These are phyloP conservation scores for Pleurotus salmoneostramineus DNA, from an alignment of 768 basidiomycete genomes.

Conservation along the genomic window DNA sequence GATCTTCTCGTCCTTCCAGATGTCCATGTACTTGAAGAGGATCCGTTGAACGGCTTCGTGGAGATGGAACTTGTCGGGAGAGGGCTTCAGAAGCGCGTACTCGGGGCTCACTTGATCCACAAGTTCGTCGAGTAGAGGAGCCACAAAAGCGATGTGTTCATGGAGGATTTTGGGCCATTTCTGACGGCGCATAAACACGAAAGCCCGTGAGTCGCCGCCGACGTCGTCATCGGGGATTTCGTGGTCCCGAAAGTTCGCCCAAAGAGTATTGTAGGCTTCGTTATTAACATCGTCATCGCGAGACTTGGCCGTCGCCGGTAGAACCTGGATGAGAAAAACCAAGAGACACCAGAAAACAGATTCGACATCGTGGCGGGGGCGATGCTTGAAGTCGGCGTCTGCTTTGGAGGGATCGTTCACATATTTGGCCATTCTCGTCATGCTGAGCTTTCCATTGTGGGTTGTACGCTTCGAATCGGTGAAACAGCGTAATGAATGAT, in stretches of 20 bases:
- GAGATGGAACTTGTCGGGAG: neutral
- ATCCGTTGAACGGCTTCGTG: slow-evolving; percentile 6
- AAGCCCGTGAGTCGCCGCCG: neutral
- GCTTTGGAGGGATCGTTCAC: neutral
- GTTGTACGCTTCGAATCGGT: neutral
- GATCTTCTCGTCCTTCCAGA: neutral
- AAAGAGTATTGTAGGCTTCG: neutral
- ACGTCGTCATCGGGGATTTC: neutral
- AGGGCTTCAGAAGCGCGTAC: neutral
- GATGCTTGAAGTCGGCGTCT: neutral
- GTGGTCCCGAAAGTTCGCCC: slow-evolving; percentile 5
- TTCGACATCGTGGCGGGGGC: slow-evolving; percentile 6
- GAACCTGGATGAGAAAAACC: neutral
- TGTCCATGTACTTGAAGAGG: neutral
- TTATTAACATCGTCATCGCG: slow-evolving; percentile 1
- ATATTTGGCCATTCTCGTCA: neutral
- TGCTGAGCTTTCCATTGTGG: neutral
- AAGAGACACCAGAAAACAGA: slow-evolving; percentile 6
- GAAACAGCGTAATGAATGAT: neutral
- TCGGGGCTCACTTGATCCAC: neutral
- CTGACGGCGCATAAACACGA: neutral
- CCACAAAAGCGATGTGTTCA: neutral
- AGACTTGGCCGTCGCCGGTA: neutral
- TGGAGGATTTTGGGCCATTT: neutral
- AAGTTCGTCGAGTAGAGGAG: neutral